Evolutionary conservation across 805 yeast species (phyloP), one percentile per base, ranked within the genome.

Genomic region (Suhomyces faveliae): DNA sequence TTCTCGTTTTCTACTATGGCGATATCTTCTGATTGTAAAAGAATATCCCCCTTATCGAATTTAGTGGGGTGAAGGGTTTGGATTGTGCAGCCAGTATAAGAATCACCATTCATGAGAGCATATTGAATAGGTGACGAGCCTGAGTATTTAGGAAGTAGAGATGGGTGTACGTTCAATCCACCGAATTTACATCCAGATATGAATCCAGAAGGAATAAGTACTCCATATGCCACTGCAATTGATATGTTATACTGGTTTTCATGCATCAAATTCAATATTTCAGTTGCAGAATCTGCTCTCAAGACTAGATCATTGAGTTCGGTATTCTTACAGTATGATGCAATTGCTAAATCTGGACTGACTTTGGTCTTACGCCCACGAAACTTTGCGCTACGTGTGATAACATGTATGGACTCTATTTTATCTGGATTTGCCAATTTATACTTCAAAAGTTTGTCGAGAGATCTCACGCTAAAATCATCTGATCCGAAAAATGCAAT

Each of bases 121-220:
- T 81, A 76, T 51, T 92, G 98, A 3, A 94, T 67, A 0, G 99
- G 99, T 1, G 97, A 85, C 0, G 97, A 84, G 0, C 99, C 99
- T 2, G 89, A 79, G 56, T 87, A 81, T 40, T 68, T 70, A 0
- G 99, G 99, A 7, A 94, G 73, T 5, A 90, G 62, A 0, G 97
- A 89, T 0, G 99, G 99, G 62, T 94, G 99, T 0, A 94, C 89
- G 60, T 94, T 94, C 22, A 94, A 61, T 0, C 97, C 95, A 3
- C 91, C 89, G 58, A 64, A 80, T 10, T 64, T 62, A 17, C 83
- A 67, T 0, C 62, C 43, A 0, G 59, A 43, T 1, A 94, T 64
- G 53, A 89, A 80, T 1, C 62, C 49, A 0, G 66, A 68, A 0
- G 98, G 97, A 3, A 94, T 89, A 40, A 92, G 70, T 43, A 75